Evolutionary conservation across 768 basidiomycete genomes (phyloP), one percentile per base, ranked within the genome.

Genomic region (Cantharellus anzutake): DNA sequence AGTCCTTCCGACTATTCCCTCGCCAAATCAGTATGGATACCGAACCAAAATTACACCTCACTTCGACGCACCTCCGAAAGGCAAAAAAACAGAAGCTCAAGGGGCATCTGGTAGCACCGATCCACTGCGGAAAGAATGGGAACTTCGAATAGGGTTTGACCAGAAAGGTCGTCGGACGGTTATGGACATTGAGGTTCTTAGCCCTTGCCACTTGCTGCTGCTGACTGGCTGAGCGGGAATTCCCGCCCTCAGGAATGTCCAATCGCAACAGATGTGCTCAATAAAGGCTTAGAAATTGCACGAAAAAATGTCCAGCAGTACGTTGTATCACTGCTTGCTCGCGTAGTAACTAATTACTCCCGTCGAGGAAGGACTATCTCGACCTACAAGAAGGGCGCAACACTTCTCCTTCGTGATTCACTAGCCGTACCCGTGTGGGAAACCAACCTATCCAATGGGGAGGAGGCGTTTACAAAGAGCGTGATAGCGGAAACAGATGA

Each of bases 21-120:
- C 88, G 0, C 96, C 94, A 0, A 74, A 87, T 56, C 81, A 93
- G 59, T 97, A 94, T 68, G 80, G 77, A 57, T 99, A 99, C 69
- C 81, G 94, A 40, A 99, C 96, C 2, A 99, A 99, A 72, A 82
- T 99, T 58, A 97, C 96, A 0, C 96, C 96, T 0, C 96, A 99
- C 68, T 98, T 98, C 62, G 87, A 92, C 34, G 78, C 82, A 0
- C 82, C 90, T 0, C 77, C 79, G 1, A 72, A 68, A 55, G 64
- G 66, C n/a, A 11, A 76, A 29, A 41, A 58, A 51, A 38, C 56
- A 35, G 7, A 73, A 78, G 11, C 11, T 11, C 44, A 48, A 29
- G 29, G 29, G 44, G 51, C 67, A 61, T 29, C 20, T 29, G 42
- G 35, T 53, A 56, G 52, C 56, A 44, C 56, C 42, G 50, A 56